phyloP scores from a whole-genome alignment of 148 eudicot genomes.

The Rhododendron vialii region DNA sequence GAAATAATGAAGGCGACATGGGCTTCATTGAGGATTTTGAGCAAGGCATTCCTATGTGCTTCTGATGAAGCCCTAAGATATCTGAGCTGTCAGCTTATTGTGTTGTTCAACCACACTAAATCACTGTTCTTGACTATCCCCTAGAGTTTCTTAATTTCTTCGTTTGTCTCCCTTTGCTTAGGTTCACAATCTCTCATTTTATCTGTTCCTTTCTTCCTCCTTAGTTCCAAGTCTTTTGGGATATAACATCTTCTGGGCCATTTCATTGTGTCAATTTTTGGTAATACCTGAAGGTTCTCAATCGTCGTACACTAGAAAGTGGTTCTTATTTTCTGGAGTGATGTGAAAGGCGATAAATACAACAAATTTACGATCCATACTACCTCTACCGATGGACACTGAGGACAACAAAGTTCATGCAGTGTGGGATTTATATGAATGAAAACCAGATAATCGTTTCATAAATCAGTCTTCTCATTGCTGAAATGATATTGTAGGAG shows the following conservation, averaged over 20 bases:
- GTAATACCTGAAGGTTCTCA: background rate
- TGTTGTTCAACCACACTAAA: too few species aligned
- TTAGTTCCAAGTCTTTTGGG: background rate
- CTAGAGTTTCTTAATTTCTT: conserved; percentile 23
- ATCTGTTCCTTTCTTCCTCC: too few species aligned
- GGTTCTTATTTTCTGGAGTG: background rate
- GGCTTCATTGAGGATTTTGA: background rate
- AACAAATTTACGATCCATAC: too few species aligned
- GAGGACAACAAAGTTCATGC: too few species aligned
- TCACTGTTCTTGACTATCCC: too few species aligned
- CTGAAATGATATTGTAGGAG: too few species aligned
- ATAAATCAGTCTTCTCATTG: background rate
- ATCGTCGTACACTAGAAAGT: background rate
- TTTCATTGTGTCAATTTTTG: background rate
- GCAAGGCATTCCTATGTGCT: background rate
- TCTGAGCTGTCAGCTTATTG: too few species aligned
- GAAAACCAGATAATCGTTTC: too few species aligned
- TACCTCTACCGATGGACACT: too few species aligned
- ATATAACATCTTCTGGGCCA: background rate
- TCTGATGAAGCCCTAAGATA: too few species aligned
- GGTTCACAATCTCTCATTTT: background rate
- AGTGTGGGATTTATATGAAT: too few species aligned
- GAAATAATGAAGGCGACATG: background rate
- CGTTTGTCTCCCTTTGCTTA: too few species aligned
- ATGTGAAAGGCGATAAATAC: background rate